Evolutionary conservation across 495 filamentous ascomycete species (phyloP).

Genomic region (Aspergillus cavernicola): DNA sequence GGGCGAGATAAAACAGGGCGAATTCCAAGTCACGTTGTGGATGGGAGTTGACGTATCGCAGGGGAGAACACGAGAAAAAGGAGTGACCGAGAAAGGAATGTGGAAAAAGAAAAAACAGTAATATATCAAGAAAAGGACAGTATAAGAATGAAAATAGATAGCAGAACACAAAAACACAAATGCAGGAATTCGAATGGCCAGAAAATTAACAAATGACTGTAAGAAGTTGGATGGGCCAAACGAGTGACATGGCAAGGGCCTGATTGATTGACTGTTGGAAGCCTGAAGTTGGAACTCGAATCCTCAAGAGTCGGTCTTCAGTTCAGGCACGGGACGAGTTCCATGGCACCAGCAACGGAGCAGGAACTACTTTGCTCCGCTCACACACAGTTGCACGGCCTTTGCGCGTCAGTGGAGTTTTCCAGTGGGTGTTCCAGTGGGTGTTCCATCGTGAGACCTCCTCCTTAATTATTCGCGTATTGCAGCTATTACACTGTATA

Average conservation of each 20-base stretch:
- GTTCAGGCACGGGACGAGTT: background rate
- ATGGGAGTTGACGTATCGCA: slow-evolving; percentile 21
- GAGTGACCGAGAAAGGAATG: slow-evolving; percentile 31
- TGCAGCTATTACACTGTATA: no score
- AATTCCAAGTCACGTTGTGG: slow-evolving; percentile 10
- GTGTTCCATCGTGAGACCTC: slow-evolving; percentile 1
- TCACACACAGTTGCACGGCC: background rate
- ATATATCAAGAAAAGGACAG: slow-evolving; percentile 24
- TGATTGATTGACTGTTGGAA: slow-evolving; percentile 11
- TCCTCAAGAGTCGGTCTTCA: background rate
- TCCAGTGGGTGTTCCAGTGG: no score
- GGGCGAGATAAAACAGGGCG: slow-evolving; percentile 1
- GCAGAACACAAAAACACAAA: slow-evolving; percentile 7
- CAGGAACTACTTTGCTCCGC: slow-evolving; percentile 1
- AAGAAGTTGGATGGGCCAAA: slow-evolving; percentile 26
- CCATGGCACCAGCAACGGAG: background rate
- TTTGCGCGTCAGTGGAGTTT: background rate
- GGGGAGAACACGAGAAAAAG: slow-evolving; percentile 28
- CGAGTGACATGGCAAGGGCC: slow-evolving; percentile 28
- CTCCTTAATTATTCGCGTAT: background rate
- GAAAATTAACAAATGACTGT: slow-evolving; percentile 42
- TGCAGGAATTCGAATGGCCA: slow-evolving; percentile 10
- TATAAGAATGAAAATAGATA: slow-evolving; percentile 9
- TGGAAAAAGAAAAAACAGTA: slow-evolving; percentile 25
- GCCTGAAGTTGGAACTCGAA: slow-evolving; percentile 1